phyloP scores from a whole-genome alignment of 495 filamentous ascomycete genomes.

The Tuber umbilicatum region DNA sequence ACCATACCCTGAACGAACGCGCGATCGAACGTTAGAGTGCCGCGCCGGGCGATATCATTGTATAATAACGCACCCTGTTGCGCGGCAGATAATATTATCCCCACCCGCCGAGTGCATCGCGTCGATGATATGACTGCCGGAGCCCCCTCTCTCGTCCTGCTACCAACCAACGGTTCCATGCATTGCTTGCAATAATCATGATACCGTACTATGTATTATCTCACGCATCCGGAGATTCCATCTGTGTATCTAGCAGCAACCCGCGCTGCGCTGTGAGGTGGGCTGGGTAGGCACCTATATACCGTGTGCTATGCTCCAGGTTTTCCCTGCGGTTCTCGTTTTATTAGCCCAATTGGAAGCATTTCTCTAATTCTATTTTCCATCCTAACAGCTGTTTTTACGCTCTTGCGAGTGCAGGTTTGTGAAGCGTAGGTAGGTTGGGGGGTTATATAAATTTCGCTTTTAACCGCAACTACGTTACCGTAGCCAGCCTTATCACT shows the following conservation, averaged over 20 bases:
- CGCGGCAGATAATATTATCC: not conserved
- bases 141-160: too few species aligned
- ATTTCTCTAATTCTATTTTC: not conserved
- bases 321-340: not conserved
- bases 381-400: not conserved
- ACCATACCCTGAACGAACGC: not conserved
- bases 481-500: not conserved
- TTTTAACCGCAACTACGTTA: not conserved
- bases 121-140: not conserved
- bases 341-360: not conserved
- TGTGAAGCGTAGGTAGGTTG: not conserved
- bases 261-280: not conserved
- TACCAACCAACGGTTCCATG: not conserved
- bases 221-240: not conserved
- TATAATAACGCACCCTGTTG: not conserved
- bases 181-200: not conserved
- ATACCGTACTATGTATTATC: not conserved
- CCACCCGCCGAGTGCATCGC: not conserved
- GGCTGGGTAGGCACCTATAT: not conserved
- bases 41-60: not conserved
- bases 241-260: not conserved
- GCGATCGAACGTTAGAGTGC: not conserved
- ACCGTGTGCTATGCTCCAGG: too few species aligned
- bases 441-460: not conserved
- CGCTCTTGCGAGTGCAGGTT: not conserved